Conservation (phyloP, 257 asterid genomes). For the Fraxinus excelsior region DNA sequence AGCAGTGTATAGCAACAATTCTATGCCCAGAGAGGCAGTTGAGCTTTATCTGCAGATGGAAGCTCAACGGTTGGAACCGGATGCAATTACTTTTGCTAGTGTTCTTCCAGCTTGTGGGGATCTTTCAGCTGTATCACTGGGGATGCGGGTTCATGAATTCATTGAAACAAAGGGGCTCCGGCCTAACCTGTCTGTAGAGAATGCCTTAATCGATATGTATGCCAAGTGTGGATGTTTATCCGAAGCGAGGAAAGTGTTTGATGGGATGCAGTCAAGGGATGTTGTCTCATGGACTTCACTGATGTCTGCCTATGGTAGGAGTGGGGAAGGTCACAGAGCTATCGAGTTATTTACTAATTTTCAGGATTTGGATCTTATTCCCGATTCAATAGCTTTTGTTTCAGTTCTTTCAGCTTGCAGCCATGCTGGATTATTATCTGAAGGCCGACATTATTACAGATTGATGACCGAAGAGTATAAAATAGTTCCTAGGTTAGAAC, state of each 20-base stretch:
- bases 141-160: conserved; percentile 61
- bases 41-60: conserved; percentile 65
- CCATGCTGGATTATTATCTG: conserved; percentile 71
- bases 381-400: conserved; percentile 86
- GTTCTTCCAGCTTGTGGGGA: conserved; percentile 96
- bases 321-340: conserved; percentile 76
- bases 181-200: conserved; percentile 76
- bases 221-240: conserved; percentile 82
- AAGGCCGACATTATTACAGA: conserved; percentile 56
- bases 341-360: conserved; percentile 59
- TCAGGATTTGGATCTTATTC: conserved; percentile 54
- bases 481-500: conserved; percentile 75
- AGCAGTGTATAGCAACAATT: conserved; percentile 59
- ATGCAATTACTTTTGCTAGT: conserved; percentile 67
- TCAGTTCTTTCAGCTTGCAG: conserved; percentile 92
- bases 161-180: conserved; percentile 42
- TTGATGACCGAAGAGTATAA: conserved; percentile 62
- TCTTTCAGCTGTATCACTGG: conserved; percentile 66
- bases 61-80: conserved; percentile 52
- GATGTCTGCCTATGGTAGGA: conserved; percentile 81
- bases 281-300: conserved; percentile 92
- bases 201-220: conserved; percentile 88
- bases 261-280: conserved; percentile 59
- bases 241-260: conserved; percentile 85
- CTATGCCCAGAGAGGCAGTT: conserved; percentile 73